These are phyloP conservation scores for Zymoseptoria brevis DNA, from an alignment of 2,329 filamentous ascomycete genomes.

Conservation along the genomic window DNA sequence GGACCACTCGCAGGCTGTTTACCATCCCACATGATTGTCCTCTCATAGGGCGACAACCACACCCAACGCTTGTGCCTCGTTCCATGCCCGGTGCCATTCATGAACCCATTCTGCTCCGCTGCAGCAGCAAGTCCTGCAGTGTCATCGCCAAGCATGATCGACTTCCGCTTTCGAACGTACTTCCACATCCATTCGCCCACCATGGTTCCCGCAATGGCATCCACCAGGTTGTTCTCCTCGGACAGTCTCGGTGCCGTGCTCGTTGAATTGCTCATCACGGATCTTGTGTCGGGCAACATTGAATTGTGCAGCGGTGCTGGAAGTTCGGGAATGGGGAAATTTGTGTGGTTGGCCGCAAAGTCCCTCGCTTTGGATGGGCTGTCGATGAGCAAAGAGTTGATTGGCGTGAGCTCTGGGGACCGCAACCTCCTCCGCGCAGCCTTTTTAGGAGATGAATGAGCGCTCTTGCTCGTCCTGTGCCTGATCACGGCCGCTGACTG, in stretches of 20 bases:
- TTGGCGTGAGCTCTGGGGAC: conserved; percentile 29
- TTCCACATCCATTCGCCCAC: conserved; percentile 97
- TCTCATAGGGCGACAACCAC: conserved; percentile 94
- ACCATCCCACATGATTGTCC: conserved; percentile 95
- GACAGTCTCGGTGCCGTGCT: conserved; percentile 13
- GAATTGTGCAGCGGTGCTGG: conserved; percentile 22
- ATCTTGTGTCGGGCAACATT: conserved; percentile 15
- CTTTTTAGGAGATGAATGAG: conserved; percentile 38
- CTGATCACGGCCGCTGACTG: conserved; percentile 69
- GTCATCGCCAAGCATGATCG: conserved; percentile 74
- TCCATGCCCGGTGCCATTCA: conserved; percentile 56
- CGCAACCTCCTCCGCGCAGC: conserved; percentile 19
- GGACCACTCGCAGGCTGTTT: conserved; percentile 87
- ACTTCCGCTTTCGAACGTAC: conserved; percentile 78
- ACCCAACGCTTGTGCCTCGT: conserved; percentile 92
- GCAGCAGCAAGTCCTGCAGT: conserved; percentile 39
- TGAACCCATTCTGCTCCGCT: conserved; percentile 50
- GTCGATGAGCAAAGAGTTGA: conserved; percentile 31
- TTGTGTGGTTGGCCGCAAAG: conserved; percentile 9
- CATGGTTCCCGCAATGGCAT: conserved; percentile 97
- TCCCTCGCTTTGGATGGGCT: conserved; percentile 16
- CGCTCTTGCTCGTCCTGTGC: conserved; percentile 49
- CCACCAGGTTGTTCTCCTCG: conserved; percentile 62
- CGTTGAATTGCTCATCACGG: conserved; percentile 8
- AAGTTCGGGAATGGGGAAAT: conserved; percentile 29